Percentiles rank a stretch among this genome's conserved stretches.
Conservation (phyloP, 1,139 yeast genomes). For the Kazachstania sp. region DNA sequence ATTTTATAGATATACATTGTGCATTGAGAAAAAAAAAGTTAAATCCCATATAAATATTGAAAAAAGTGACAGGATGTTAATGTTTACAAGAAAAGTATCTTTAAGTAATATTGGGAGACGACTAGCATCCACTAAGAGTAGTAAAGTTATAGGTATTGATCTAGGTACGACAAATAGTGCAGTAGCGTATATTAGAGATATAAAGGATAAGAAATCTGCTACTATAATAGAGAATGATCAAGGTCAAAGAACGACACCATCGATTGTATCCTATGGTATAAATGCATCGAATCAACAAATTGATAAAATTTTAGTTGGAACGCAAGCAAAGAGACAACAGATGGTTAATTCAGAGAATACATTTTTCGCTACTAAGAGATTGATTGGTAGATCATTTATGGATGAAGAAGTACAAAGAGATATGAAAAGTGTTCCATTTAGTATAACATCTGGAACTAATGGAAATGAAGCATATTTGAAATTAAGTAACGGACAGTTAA, state of each 20-base stretch:
- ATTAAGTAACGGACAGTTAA: slow-evolving; percentile 29
- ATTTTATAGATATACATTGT: too few relatives aligned
- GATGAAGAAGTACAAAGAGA: slow-evolving; percentile 63
- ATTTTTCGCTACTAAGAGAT: slow-evolving; percentile 64
- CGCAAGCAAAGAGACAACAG: slow-evolving; percentile 61
- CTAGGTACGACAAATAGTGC: slow-evolving; percentile 79
- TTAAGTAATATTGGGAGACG: neutral
- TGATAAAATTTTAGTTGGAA: slow-evolving; percentile 46
- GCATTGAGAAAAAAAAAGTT: too few relatives aligned
- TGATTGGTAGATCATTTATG: slow-evolving; percentile 57
- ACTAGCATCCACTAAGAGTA: neutral
- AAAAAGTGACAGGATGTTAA: neutral
- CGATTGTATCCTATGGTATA: slow-evolving; percentile 53
- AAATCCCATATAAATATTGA: too few relatives aligned
- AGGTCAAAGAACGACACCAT: slow-evolving; percentile 66
- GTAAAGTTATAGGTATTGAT: slow-evolving; percentile 61
- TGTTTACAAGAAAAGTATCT: neutral
- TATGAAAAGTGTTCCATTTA: slow-evolving; percentile 45
- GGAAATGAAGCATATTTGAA: slow-evolving; percentile 43
- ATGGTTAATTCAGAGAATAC: slow-evolving; percentile 58
- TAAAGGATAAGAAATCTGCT: slow-evolving; percentile 40
- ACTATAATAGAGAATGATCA: slow-evolving; percentile 56
- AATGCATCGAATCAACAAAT: slow-evolving; percentile 26
- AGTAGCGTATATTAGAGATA: slow-evolving; percentile 42
- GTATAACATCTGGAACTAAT: slow-evolving; percentile 34